phyloP scores from a whole-genome alignment of 2,329 filamentous ascomycete genomes.

The Colletotrichum tropicale region DNA sequence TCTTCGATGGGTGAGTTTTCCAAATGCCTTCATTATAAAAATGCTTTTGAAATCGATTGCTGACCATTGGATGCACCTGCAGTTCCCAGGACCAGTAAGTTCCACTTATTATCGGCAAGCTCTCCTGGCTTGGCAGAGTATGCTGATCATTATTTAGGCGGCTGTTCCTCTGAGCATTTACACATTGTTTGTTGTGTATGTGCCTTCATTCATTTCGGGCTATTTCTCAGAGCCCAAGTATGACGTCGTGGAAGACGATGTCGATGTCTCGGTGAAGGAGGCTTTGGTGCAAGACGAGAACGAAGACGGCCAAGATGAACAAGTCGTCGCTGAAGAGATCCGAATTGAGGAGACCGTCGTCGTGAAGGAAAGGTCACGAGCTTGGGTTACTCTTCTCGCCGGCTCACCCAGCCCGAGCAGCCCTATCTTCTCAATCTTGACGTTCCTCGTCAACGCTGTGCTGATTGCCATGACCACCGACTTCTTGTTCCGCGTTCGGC shows the following conservation, averaged over 20 bases:
- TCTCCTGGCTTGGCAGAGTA: background rate
- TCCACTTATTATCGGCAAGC: background rate
- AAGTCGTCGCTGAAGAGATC: slow-evolving; percentile 54
- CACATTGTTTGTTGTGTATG: slow-evolving; percentile 69
- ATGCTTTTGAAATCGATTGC: background rate
- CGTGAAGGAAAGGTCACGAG: slow-evolving; percentile 59
- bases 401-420: slow-evolving; percentile 79
- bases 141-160: slow-evolving; percentile 19
- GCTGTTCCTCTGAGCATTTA: slow-evolving; percentile 42
- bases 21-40: background rate
- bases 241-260: slow-evolving; percentile 63
- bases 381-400: slow-evolving; percentile 71
- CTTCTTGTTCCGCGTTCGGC: slow-evolving; percentile 74
- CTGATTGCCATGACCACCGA: slow-evolving; percentile 76
- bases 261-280: slow-evolving; percentile 60
- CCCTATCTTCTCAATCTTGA: slow-evolving; percentile 66
- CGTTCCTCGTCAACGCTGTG: slow-evolving; percentile 73
- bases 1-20: slow-evolving; percentile 60
- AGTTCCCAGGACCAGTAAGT: slow-evolving; percentile 34
- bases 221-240: slow-evolving; percentile 62
- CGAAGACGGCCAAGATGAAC: slow-evolving; percentile 33
- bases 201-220: slow-evolving; percentile 65
- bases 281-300: slow-evolving; percentile 38
- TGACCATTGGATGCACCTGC: background rate
- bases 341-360: slow-evolving; percentile 68